A percentile compares a stretch with the other conserved stretches of the same genome.
These are phyloP conservation scores for Diaporthe sp. DNA, from an alignment of 2,329 filamentous ascomycete genomes.

Conservation along the genomic window DNA sequence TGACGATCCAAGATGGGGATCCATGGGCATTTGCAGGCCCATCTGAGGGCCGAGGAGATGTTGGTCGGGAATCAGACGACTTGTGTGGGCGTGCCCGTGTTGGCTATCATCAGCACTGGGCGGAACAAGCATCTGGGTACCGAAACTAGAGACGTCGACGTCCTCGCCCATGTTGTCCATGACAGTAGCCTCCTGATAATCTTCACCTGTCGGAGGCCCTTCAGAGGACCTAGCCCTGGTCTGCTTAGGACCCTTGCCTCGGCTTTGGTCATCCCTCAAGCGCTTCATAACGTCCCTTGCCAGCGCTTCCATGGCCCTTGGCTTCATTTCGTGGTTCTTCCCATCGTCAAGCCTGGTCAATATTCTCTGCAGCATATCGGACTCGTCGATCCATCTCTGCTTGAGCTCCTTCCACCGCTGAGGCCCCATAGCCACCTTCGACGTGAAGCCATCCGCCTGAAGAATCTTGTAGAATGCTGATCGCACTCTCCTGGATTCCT, in stretches of 20 bases:
- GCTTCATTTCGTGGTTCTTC: conserved; percentile 70
- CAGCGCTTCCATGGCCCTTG: conserved; percentile 78
- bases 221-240: conserved; percentile 14
- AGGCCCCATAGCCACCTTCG: conserved; percentile 79
- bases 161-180: conserved; percentile 27
- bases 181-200: conserved; percentile 53
- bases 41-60: conserved; percentile 44
- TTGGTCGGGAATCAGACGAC: conserved; percentile 34
- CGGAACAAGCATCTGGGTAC: conserved; percentile 33
- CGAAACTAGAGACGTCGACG: conserved; percentile 28
- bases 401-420: conserved; percentile 81
- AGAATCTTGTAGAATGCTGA: conserved; percentile 77
- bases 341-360: conserved; percentile 68
- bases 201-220: conserved; percentile 49
- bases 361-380: conserved; percentile 67
- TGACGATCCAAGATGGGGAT: conserved; percentile 53
- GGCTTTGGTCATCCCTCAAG: conserved; percentile 75
- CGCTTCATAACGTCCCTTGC: conserved; percentile 85
- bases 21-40: conserved; percentile 65
- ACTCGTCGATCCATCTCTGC: conserved; percentile 74
- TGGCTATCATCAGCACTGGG: conserved; percentile 45
- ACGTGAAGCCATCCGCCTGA: conserved; percentile 76
- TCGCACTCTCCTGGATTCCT: conserved; percentile 70
- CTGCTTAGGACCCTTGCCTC: conserved; percentile 52
- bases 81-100: conserved; percentile 35